phyloP scores from a whole-genome alignment of 2,329 filamentous ascomycete species.

The Alternaria ethzedia region DNA sequence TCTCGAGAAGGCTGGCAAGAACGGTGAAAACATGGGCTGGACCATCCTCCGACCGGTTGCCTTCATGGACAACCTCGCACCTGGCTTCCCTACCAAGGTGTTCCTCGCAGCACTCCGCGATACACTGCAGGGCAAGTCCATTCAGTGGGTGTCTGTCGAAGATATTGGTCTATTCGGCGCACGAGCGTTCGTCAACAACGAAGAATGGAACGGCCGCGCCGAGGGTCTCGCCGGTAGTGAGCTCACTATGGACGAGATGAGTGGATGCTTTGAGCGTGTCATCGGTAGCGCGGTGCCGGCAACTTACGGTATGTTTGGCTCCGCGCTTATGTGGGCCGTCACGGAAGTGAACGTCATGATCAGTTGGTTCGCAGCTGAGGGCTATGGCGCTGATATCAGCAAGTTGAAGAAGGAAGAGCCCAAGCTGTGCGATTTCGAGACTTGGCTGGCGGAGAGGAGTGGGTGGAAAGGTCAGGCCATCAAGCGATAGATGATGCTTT shows the following conservation, averaged over 20 bases:
- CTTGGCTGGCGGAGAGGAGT: slow-evolving; percentile 58
- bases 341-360: slow-evolving; percentile 57
- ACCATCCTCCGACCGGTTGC: slow-evolving; percentile 67
- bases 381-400: slow-evolving; percentile 56
- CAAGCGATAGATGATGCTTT: slow-evolving; percentile 13
- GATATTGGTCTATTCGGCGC: slow-evolving; percentile 63
- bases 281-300: slow-evolving; percentile 54
- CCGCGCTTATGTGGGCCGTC: slow-evolving; percentile 50
- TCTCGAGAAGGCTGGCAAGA: slow-evolving; percentile 52
- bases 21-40: slow-evolving; percentile 60
- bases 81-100: slow-evolving; percentile 56
- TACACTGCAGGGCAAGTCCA: slow-evolving; percentile 50
- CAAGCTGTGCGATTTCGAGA: slow-evolving; percentile 55
- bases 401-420: slow-evolving; percentile 53
- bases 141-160: slow-evolving; percentile 50
- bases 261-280: slow-evolving; percentile 54
- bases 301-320: slow-evolving; percentile 52
- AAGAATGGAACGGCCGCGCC: slow-evolving; percentile 53
- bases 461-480: slow-evolving; percentile 41
- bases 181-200: slow-evolving; percentile 55
- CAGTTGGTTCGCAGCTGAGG: slow-evolving; percentile 58
- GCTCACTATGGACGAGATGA: slow-evolving; percentile 55
- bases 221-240: slow-evolving; percentile 62
- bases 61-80: slow-evolving; percentile 67
- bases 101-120: slow-evolving; percentile 56